Base-by-base conservation (phyloP, 345 rosid genomes). In the Populus euphratica region DNA sequence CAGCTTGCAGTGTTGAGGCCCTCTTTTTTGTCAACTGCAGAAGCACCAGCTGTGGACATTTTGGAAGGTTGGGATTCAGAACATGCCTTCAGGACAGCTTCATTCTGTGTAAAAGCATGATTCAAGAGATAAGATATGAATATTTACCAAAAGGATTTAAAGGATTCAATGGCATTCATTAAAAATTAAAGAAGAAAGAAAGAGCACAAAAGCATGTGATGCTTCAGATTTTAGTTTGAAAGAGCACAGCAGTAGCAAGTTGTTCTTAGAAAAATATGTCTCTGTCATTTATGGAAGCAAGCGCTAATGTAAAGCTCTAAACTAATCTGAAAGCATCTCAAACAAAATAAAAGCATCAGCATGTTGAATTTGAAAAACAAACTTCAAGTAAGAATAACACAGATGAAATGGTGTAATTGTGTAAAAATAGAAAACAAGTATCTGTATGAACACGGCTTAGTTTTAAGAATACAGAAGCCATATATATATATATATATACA, bases 41-140 rank as follows among this genome's bases (percentile, higher is more conserved):
- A 66, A 44, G 68, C 21, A 16, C 43, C 75, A 69, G 63, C 27
- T 25, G 18, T 11, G 47, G 72, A 35, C 35, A 54, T 50, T 29
- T 41, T 52, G 38, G 83, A 75, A 35, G 83, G 79, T 70, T 56
- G 36, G 25, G 78, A 39, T 70, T 75, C 76, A 33, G 73, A 50
- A 36, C 83, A 75, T 6, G 83, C 79, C 83, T 41, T 75, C 61
- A 80, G 43, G 27, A 80, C 79, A 70, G 79, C 83, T 71, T 80
- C 83, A 63, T 80, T 80, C 79, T 80, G 69, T 80, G 69, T 18
- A 65, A 65, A 25, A 76, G 54, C 38, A 68, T 35, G 23, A n/a
- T 68, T 41, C 5, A 20, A 21, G 10, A 35, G 23, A 38, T 31
- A 13, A 66, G n/a, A 35, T 38, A 35, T 2, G n/a, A 18, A 44